Conservation (phyloP, 345 rosid genomes). For the Dovyalis caffra region DNA sequence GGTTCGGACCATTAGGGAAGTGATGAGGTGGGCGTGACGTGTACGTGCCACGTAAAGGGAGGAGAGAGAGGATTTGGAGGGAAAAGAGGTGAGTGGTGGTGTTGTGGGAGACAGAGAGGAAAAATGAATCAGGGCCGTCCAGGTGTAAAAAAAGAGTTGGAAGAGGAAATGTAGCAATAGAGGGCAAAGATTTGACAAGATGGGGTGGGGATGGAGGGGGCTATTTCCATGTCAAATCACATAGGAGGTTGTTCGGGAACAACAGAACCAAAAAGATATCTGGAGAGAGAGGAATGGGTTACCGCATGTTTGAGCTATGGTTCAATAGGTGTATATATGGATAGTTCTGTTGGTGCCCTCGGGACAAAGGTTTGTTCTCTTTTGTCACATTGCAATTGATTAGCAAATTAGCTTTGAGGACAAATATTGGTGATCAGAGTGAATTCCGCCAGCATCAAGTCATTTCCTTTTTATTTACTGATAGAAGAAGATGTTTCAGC, state of each 20-base stretch:
- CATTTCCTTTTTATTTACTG: too few species aligned
- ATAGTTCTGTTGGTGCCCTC: background rate
- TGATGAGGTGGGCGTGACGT: slow-evolving; percentile 17
- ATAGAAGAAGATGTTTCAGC: too few species aligned
- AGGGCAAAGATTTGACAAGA: slow-evolving; percentile 29
- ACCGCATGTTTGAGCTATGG: background rate
- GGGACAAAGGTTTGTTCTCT: background rate
- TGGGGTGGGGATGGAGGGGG: background rate
- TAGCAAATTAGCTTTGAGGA: background rate
- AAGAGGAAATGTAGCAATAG: background rate
- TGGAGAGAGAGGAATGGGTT: background rate
- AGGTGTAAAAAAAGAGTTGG: slow-evolving; percentile 4
- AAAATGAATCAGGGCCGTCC: slow-evolving; percentile 23
- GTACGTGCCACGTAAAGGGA: slow-evolving; percentile 7
- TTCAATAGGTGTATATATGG: background rate
- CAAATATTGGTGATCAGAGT: too few species aligned
- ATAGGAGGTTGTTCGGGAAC: slow-evolving; percentile 21
- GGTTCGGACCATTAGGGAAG: background rate
- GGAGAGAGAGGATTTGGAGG: slow-evolving; percentile 11
- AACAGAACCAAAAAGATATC: background rate
- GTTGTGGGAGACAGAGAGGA: slow-evolving; percentile 22
- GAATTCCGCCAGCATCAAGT: too few species aligned
- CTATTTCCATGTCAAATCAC: slow-evolving; percentile 22
- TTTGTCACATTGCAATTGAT: background rate
- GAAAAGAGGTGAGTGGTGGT: slow-evolving; percentile 5